Conservation (phyloP, 176 grass and related monocot species). For the Avena eriantha region DNA sequence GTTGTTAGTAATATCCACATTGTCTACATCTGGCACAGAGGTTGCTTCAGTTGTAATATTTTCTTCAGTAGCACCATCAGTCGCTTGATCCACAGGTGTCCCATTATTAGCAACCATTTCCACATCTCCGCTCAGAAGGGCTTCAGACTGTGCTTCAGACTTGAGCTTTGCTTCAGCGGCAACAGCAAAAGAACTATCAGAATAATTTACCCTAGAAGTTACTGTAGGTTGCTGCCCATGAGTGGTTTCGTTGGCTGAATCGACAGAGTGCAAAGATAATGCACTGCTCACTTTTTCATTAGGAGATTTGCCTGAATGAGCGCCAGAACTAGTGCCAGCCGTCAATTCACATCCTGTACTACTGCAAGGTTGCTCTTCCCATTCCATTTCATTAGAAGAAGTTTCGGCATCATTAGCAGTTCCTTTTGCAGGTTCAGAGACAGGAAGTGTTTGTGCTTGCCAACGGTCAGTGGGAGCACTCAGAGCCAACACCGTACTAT, state of each 20-base stretch:
- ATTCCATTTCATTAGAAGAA: conserved; percentile 42
- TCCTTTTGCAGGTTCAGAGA: conserved; percentile 34
- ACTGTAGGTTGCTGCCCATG: conserved; percentile 29
- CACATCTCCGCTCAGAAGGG: conserved; percentile 24
- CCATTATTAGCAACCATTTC: conserved; percentile 36
- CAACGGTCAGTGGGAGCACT: conserved; percentile 36
- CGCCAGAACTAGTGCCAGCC: conserved; percentile 9
- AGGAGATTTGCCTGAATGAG: conserved; percentile 30
- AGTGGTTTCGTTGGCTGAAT: conserved; percentile 37
- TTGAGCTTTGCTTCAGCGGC: conserved; percentile 36
- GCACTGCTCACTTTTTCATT: conserved; percentile 40
- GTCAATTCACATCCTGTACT: conserved; percentile 32
- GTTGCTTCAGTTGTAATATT: conserved; percentile 22
- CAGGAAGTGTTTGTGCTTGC: conserved; percentile 43
- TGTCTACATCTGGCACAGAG: neutral
- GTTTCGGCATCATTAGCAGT: conserved; percentile 32
- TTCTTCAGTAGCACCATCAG: conserved; percentile 33
- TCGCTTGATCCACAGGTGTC: conserved; percentile 37
- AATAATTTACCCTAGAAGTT: conserved; percentile 23
- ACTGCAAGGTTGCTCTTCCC: conserved; percentile 34
- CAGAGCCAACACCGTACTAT: conserved; percentile 46
- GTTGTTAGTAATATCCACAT: conserved; percentile 13
- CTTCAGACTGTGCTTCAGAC: conserved; percentile 40
- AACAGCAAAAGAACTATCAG: conserved; percentile 32
- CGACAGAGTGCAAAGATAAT: conserved; percentile 28